phyloP scores from a whole-genome alignment of 345 rosid genomes.

The Anacardium occidentale region DNA sequence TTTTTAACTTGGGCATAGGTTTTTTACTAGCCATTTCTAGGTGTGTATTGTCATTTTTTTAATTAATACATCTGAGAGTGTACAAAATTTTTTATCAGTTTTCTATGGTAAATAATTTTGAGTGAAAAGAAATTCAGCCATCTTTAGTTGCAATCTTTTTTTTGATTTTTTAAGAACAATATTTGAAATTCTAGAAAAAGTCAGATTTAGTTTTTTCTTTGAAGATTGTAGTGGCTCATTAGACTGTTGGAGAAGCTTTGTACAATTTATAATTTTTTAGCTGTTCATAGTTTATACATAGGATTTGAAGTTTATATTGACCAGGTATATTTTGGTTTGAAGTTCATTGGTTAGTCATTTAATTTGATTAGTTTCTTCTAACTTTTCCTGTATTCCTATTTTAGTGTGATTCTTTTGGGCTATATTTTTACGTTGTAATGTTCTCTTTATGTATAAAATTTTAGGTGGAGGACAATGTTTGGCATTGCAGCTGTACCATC shows the following conservation, averaged over 20 bases:
- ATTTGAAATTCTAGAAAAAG: no score
- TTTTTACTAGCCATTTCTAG: background rate
- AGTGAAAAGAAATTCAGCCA: background rate
- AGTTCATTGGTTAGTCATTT: no score
- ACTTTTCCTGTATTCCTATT: background rate
- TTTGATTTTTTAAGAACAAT: no score
- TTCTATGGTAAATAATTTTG: background rate
- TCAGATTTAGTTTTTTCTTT: no score
- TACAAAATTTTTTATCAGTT: background rate
- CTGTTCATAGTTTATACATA: no score
- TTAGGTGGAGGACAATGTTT: slow-evolving; percentile 99
- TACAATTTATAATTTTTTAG: no score
- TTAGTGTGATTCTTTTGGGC: no score
- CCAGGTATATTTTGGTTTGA: background rate
- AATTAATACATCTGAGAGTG: background rate
- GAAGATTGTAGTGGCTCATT: background rate
- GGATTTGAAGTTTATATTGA: background rate
- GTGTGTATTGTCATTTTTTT: background rate
- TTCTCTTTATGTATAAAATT: slow-evolving; percentile 12
- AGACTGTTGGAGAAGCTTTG: background rate
- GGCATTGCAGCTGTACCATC: slow-evolving; percentile 84
- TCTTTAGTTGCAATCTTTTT: background rate
- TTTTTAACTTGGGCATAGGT: background rate
- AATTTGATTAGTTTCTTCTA: background rate
- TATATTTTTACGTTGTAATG: background rate